Base-by-base conservation (phyloP, 2,329 filamentous ascomycete genomes). In the Knoxdaviesia capensis region DNA sequence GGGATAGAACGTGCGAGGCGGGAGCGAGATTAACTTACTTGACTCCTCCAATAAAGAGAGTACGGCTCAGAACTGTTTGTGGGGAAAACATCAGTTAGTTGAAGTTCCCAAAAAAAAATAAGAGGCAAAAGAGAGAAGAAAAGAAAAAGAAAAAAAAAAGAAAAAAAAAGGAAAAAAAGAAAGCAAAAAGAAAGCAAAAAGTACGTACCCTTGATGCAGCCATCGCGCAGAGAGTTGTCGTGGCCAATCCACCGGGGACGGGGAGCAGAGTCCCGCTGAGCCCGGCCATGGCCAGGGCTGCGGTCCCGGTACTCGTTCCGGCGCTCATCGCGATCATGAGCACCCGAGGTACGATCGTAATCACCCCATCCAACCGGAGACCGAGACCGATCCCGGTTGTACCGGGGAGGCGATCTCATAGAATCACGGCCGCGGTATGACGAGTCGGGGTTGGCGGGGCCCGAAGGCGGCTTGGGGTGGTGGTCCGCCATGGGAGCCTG, bases 11-110 rank as follows among this genome's bases (percentile, higher is more conserved):
- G 5, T 9, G 10, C 7, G 9, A 32, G 38, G 32, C 6, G 5
- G n/a, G 28, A 29, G 36, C 7, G 29, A n/a, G 32, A 28, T 20
- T 43, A 46, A 74, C 78, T 73, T 69, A 83, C 69, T 79, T 92
- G 48, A 94, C 90, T 55, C 90, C 90, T 48, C 90, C 90, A 52
- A 98, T 87, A 56, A 98, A 98, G 8, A 98, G 71, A 9, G 90
- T 98, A 52, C 90, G 77, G 60, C 88, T 96, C 45, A 92, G 67
- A 31, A 98, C 90, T 28, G 20, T 28, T 6, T 30, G 3, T 20
- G 20, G 20, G 20, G 20, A 20, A 20, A 20, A 20, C 3, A 20
- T 2, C 20, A 20, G 20, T 20, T 20, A 20, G 20, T 20, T 20
- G 20, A 20, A 20, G 20, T 20, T 20, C 3, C 20, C 3, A 20